Base-by-base conservation (phyloP, 495 filamentous ascomycete genomes). In the Penicillium antarcticum region DNA sequence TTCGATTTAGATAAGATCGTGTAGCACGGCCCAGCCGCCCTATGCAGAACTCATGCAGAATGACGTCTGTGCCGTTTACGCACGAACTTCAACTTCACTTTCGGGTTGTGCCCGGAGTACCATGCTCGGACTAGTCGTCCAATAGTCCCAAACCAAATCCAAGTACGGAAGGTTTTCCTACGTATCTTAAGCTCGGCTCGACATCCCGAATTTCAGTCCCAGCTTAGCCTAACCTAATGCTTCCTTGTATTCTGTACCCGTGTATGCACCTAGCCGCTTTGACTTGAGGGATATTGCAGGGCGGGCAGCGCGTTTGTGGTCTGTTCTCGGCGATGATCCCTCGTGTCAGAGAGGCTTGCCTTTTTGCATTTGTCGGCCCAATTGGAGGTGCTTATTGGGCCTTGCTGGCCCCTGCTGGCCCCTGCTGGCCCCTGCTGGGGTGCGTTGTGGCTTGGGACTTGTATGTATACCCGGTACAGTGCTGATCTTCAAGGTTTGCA, bases 51-150 rank as follows among this genome's bases (percentile, higher is more conserved):
- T 26, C 39, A 44, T 57, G 50, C 49, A 52, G 45, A 36, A 41
- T 57, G 55, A 57, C 45, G 49, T 57, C 55, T 57, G 50, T 53
- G 55, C 55, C 55, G 50, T 19, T 19, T 45, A 29, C 55, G 47
- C 50, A 36, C 48, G 34, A 18, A 23, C 50, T 42, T 42, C 21
- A 16, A 19, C 3, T 2, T 34, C 11, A 14, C 31, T 51, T 35
- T 52, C 53, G 36, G 32, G 32, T 17, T 37, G 32, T 26, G 38
- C 32, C 32, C 19, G 33, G n/a, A n/a, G 7, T 4, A 42, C 21
- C 39, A 17, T 24, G 0, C 43, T 23, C 17, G 31, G 33, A 32
- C 29, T 45, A 36, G 16, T 13, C 43, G 9, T 44, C 13, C 12
- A 14, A 10, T 35, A 2, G 10, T 43, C 16, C 26, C 26, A 23